Evolutionary conservation across 148 eudicot species (phyloP), one percentile per base, ranked within the genome.

Genomic region (Rhododendron mucronatum): DNA sequence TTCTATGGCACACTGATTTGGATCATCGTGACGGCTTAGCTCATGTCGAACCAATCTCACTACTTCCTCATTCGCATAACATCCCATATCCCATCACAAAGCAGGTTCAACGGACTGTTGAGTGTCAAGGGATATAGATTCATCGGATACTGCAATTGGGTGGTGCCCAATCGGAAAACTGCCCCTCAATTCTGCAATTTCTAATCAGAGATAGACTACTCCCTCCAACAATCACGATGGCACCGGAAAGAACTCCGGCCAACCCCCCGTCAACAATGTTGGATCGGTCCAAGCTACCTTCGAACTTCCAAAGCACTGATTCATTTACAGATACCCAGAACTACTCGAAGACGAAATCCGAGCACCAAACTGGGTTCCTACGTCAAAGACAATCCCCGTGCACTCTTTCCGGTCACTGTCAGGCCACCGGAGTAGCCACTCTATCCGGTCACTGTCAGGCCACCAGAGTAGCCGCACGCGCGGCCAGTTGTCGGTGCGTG

Each of bases 51-150:
- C 94, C 55, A 93, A 44, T 15, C 83, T 75, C 15, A 93, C 93
- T 1, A 94, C 95, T 18, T 92, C 87, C 82, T 91, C 88, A 82
- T 91, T 93, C 12, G 91, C 86, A 93, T 85, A 51, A 88, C 93
- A 44, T 93, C 95, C 92, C 94, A 93, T 18, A 92, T 86, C 78
- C 95, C 94, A 85, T 93, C 94, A 15, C 94, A 93, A 39, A 12
- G 89, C 94, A 4, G 48, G 48, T 7, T 45, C 48, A 45, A 45
- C 48, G 2, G 11, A 45, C 48, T 45, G 48, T 7, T 9, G 48
- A 45, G 48, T 10, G 48, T 39, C 44, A 0, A 39, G 44, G 6
- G 7, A 39, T 39, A 45, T 45, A 45, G 9, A 45, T 10, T 45
- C 48, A 0, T 45, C 48, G 48, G 48, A 45, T 45, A 45, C 48